Evolutionary conservation across 306 rosid species (phyloP).

Genomic region (Glycine tomentella): DNA sequence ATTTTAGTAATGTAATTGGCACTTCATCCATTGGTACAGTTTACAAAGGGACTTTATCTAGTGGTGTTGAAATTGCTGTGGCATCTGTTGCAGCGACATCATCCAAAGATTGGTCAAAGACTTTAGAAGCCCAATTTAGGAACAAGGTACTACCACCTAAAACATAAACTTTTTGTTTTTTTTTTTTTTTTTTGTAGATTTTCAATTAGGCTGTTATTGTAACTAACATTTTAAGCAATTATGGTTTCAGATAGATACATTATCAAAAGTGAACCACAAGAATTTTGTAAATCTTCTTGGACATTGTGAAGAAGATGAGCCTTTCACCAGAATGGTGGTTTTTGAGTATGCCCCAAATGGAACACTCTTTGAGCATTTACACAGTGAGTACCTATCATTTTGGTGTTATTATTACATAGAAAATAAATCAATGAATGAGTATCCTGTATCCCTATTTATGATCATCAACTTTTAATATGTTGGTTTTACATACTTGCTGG

Average conservation of each 20-base stretch:
- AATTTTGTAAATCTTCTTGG: constrained; percentile 92
- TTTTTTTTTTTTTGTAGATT: background rate
- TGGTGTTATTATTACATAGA: constrained; percentile 14
- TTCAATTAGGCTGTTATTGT: constrained; percentile 22
- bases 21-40: constrained; percentile 77
- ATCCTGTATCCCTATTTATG: constrained; percentile 26
- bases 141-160: constrained; percentile 71
- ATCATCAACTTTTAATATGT: constrained; percentile 3
- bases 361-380: constrained; percentile 93
- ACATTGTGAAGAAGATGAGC: constrained; percentile 84
- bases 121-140: constrained; percentile 75
- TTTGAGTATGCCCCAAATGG: constrained; percentile 97
- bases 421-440: background rate
- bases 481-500: too few relatives aligned
- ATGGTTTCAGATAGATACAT: constrained; percentile 69
- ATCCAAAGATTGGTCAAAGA: constrained; percentile 70
- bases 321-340: constrained; percentile 94
- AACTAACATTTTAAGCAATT: constrained; percentile 45
- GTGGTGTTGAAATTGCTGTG: constrained; percentile 94
- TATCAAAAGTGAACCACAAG: constrained; percentile 95
- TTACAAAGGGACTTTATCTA: constrained; percentile 96
- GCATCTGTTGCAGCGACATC: constrained; percentile 65
- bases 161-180: too few relatives aligned
- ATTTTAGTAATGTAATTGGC: constrained; percentile 92
- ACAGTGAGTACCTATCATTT: constrained; percentile 65